These are phyloP conservation scores for Chrysosporium keratinophilum DNA, from an alignment of 2,329 filamentous ascomycete genomes.

Conservation along the genomic window DNA sequence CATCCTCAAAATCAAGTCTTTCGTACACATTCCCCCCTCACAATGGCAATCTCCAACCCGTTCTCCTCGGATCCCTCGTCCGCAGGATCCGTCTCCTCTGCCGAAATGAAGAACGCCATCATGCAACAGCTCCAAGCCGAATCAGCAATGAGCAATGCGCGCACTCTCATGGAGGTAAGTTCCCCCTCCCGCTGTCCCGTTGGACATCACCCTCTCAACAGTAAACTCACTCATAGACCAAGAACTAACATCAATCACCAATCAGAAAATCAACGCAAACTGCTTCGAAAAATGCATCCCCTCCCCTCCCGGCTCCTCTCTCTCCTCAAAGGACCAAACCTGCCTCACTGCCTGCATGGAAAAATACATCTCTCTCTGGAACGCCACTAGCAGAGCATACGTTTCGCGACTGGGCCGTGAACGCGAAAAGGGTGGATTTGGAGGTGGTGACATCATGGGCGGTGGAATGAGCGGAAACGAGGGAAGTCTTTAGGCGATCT, in stretches of 20 bases:
- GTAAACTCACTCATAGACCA: not conserved
- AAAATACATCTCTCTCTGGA: constrained; percentile 76
- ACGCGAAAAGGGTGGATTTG: constrained; percentile 17
- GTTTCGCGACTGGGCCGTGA: constrained; percentile 48
- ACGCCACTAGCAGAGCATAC: constrained; percentile 59
- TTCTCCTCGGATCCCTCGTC: constrained; percentile 21
- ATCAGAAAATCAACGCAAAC: constrained; percentile 66
- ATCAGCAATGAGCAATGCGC: constrained; percentile 57
- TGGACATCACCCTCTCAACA: not conserved
- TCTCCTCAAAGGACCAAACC: constrained; percentile 57
- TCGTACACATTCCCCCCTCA: constrained; percentile 1
- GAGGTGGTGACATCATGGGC: not conserved
- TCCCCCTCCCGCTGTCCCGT: constrained; percentile 22
- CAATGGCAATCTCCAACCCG: constrained; percentile 35
- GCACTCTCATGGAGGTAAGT: constrained; percentile 53
- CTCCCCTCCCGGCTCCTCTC: constrained; percentile 52
- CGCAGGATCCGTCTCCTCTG: constrained; percentile 22
- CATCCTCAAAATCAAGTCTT: not conserved
- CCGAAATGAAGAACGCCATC: constrained; percentile 43
- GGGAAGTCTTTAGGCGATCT: not conserved
- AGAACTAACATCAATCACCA: not conserved
- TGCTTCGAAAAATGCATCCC: constrained; percentile 71
- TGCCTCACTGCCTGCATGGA: constrained; percentile 72
- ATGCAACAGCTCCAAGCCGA: constrained; percentile 56
- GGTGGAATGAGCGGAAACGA: not conserved